Base-by-base conservation (phyloP, 768 basidiomycete species). In the Termitomyces sp. region DNA sequence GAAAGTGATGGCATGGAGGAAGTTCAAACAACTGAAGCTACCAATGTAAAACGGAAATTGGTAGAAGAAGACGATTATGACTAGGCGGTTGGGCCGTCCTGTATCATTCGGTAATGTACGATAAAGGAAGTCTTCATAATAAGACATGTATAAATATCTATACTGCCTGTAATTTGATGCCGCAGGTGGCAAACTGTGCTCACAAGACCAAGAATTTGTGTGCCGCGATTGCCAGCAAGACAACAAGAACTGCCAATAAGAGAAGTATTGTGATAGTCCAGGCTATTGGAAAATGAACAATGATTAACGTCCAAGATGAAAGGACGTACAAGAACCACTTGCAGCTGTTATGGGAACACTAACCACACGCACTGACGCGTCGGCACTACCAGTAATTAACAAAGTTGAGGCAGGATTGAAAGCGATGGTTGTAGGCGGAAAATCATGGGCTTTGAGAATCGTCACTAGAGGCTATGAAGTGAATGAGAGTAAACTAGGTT, bases 391-490 rank as follows among this genome's bases (percentile, higher is more conserved):
- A 5, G 92, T 92, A 20, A 95, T 82, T 4, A 99, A 79, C 13
- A 95, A 62, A n/a, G 78, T 83, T 13, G 88, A 86, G 6, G 84
- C 77, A 1, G 94, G 88, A 68, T 89, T 96, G 78, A 99, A 99
- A 58, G 82, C 83, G 55, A 99, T 72, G 4, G 90, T 85, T 1
- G 97, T 98, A 5, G 92, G 84, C 4, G 97, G 91, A 70, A 98
- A 94, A 59, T 95, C 94, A 70, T 98, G 96, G 0, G 97, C 91
- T 71, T 91, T 92, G 57, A 98, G 76, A 60, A 99, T 97, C 20
- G 86, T 86, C 31, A 92, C 72, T 13, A 93, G 69, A 1, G 94
- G 95, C 95, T 98, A 44, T 31, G 42, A 37, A 24, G 28, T 50
- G 57, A 22, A 60, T 46, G 52, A 54, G 20, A 45, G 49, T 45